Base-by-base conservation (phyloP, 768 basidiomycete genomes). In the Tricholoma terreum region DNA sequence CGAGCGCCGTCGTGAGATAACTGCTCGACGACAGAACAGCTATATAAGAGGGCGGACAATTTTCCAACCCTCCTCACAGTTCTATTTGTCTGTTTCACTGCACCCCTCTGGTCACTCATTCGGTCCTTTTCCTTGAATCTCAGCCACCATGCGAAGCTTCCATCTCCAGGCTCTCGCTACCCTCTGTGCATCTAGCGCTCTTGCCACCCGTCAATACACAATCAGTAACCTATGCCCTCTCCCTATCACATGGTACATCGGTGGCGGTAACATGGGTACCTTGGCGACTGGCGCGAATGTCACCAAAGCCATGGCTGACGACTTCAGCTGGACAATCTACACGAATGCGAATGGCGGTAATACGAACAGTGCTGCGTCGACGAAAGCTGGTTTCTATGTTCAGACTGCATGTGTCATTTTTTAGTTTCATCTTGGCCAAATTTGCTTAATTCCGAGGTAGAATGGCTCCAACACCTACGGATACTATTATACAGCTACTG, bases 401-500 rank as follows among this genome's bases (percentile, higher is more conserved):
- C n/a, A 35, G 11, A 45, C 1, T 43, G 30, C 54, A n/a, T 14
- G 6, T 38, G 24, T 24, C n/a, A 15, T 33, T 14, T 15, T 24
- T 50, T 19, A 46, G 8, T 38, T 35, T 11, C 24, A 33, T 17
- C 43, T 30, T 12, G 19, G 14, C 11, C 24, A 45, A 6, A 27
- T 27, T 27, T 27, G 24, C 24, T 27, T 27, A 27, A 27, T 27
- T 6, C 24, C 6, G 24, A 27, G 24, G 24, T 27, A 27, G 24
- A 27, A 6, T 6, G 24, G 24, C 24, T 3, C 24, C 24, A 6
- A 27, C 6, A 46, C 31, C 70, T 66, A 55, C 57, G 9, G 50
- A 61, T 31, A 66, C 50, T 75, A 73, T 55, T 73, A 71, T 40
- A 64, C 73, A 21, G 69, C 72, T 19, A 64, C 60, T 30, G 69